A percentile compares a stretch with the other conserved stretches of the same genome.
These are phyloP conservation scores for Tubosaeta brunneosetosa DNA, from an alignment of 768 basidiomycete species.

Conservation along the genomic window DNA sequence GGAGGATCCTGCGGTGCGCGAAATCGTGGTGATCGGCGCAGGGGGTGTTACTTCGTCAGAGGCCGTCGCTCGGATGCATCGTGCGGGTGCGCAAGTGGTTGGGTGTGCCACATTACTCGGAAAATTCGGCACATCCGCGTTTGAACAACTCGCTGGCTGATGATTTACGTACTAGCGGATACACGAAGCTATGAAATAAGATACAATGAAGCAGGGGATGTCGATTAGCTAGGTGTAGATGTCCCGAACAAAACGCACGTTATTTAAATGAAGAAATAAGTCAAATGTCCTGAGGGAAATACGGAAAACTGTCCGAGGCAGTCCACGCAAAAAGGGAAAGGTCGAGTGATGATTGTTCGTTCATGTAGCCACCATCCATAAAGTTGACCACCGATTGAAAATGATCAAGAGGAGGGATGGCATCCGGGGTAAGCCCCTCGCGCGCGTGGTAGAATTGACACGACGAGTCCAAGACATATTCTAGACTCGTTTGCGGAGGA, in stretches of 20 bases:
- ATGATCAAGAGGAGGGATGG: background rate
- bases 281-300: slow-evolving; percentile 19
- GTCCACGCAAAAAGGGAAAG: slow-evolving; percentile 22
- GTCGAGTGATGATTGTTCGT: slow-evolving; percentile 12
- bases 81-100: slow-evolving; percentile 68
- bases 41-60: slow-evolving; percentile 69
- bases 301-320: slow-evolving; percentile 19
- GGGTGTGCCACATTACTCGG: slow-evolving; percentile 59
- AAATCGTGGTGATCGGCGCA: slow-evolving; percentile 68
- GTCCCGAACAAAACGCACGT: background rate
- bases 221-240: slow-evolving; percentile 17
- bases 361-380: background rate
- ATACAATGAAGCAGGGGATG: slow-evolving; percentile 18
- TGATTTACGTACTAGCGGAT: background rate
- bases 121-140: slow-evolving; percentile 49
- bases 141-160: slow-evolving; percentile 36
- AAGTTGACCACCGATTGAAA: slow-evolving; percentile 14
- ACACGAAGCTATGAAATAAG: slow-evolving; percentile 12
- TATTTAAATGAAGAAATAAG: slow-evolving; percentile 27
- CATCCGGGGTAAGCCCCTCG: background rate
- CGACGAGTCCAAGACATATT: slow-evolving; percentile 1
- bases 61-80: slow-evolving; percentile 63
- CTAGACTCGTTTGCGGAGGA: background rate
- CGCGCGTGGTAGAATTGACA: slow-evolving; percentile 4
- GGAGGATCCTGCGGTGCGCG: slow-evolving; percentile 36